Conservation (phyloP, 2,329 filamentous ascomycete genomes). For the Cladosporium velox region DNA sequence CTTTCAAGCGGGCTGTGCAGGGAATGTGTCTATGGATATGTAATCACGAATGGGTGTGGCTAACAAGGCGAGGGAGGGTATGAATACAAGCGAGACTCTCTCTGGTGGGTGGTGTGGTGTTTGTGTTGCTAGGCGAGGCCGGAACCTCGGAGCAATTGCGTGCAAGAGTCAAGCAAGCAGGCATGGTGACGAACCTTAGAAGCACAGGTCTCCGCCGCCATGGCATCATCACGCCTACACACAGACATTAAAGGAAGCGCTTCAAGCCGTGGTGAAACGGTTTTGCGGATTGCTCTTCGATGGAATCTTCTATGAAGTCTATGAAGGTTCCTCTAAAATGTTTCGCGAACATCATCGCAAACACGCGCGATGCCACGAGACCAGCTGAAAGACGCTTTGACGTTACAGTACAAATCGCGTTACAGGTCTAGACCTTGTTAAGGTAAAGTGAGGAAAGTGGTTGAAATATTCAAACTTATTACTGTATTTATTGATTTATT, state of each 20-base stretch:
- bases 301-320: background rate
- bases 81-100: constrained; percentile 1
- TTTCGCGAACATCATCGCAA: background rate
- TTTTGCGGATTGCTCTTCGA: background rate
- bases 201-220: background rate
- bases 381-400: constrained; percentile 5
- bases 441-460: background rate
- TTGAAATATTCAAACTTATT: background rate
- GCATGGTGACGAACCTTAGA: constrained; percentile 3
- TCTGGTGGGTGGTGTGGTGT: constrained; percentile 2
- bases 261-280: constrained; percentile 1
- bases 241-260: constrained; percentile 5
- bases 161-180: background rate
- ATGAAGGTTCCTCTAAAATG: background rate
- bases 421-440: background rate
- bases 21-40: background rate
- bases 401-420: background rate
- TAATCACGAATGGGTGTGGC: background rate
- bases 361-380: background rate
- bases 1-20: constrained; percentile 9
- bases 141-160: constrained; percentile 1
- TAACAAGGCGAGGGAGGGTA: background rate
- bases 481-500: constrained; percentile 1
- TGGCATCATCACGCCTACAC: background rate
- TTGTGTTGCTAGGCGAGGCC: constrained; percentile 1